Conservation (phyloP, 2,329 filamentous ascomycete species). For the Diplodia seriata region DNA sequence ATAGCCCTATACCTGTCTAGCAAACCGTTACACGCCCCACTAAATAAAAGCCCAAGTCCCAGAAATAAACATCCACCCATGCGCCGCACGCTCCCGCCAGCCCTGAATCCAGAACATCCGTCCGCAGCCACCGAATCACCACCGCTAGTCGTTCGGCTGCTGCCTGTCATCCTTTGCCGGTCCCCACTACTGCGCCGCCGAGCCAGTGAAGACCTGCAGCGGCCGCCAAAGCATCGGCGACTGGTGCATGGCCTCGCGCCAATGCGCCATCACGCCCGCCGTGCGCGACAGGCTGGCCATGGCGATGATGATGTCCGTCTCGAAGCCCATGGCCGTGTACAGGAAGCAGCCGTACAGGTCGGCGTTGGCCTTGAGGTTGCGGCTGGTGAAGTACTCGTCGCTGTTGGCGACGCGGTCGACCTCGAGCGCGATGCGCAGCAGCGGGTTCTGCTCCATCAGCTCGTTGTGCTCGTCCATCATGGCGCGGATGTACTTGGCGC, state of each 20-base stretch:
- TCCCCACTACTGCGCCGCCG: constrained; percentile 1
- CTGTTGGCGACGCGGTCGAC: constrained; percentile 48
- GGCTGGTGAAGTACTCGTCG: constrained; percentile 49
- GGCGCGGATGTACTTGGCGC: constrained; percentile 58
- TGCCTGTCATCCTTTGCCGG: not conserved
- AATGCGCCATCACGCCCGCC: constrained; percentile 11
- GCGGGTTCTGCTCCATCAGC: constrained; percentile 40
- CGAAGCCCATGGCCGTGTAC: constrained; percentile 47
- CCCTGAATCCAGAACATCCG: too few species aligned
- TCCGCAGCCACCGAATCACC: not conserved
- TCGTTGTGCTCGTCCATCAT: constrained; percentile 53
- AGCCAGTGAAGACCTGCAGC: constrained; percentile 6
- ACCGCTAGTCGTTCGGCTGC: not conserved
- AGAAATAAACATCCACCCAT: not conserved
- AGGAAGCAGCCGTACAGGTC: constrained; percentile 56
- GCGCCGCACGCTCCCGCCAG: not conserved
- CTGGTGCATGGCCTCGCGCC: constrained; percentile 21
- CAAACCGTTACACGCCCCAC: not conserved
- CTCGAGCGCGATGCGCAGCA: constrained; percentile 49
- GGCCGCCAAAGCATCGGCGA: constrained; percentile 6
- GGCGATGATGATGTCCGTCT: constrained; percentile 20
- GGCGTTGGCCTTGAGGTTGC: constrained; percentile 53
- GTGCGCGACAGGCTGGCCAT: constrained; percentile 14
- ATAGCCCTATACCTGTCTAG: too few species aligned
- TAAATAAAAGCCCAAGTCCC: not conserved